Conservation (phyloP, 495 filamentous ascomycete genomes). For the Neurospora hispaniola region DNA sequence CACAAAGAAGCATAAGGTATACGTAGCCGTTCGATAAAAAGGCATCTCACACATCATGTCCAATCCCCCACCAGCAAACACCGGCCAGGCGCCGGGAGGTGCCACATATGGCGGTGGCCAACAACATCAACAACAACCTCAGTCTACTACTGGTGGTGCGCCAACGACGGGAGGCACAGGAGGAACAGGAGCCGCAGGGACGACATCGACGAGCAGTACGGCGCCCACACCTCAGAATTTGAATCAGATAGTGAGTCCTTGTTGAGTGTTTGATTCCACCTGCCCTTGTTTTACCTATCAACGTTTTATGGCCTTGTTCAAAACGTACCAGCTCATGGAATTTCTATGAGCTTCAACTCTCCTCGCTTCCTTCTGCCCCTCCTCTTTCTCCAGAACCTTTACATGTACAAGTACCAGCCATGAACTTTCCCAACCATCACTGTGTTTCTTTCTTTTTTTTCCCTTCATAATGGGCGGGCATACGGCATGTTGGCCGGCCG, state of each 20-base stretch:
- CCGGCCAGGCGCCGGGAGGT: slow-evolving; percentile 8
- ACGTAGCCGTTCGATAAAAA: not conserved
- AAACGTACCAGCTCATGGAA: not conserved
- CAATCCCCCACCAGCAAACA: slow-evolving; percentile 7
- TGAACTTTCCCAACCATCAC: not conserved
- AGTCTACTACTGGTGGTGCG: slow-evolving; percentile 15
- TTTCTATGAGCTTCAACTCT: not conserved
- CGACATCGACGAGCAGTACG: slow-evolving; percentile 30
- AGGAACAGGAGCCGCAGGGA: slow-evolving; percentile 6
- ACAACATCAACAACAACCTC: slow-evolving; percentile 11
- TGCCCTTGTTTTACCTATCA: not conserved
- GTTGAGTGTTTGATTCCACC: slow-evolving; percentile 7
- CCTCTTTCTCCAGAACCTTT: not conserved
- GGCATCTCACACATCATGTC: slow-evolving; percentile 10
- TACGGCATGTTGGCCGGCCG: not conserved
- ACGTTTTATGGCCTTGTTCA: not conserved
- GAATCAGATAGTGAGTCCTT: slow-evolving; percentile 70
- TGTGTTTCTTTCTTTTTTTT: no score
- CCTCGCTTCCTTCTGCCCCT: not conserved
- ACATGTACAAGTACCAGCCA: not conserved
- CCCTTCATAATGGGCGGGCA: not conserved
- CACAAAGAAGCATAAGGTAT: not conserved
- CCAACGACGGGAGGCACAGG: slow-evolving; percentile 12
- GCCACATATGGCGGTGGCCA: slow-evolving; percentile 7
- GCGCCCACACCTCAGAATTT: slow-evolving; percentile 72